These are phyloP conservation scores for Pachysolen tannophilus DNA, from an alignment of 805 yeast genomes.

Conservation along the genomic window DNA sequence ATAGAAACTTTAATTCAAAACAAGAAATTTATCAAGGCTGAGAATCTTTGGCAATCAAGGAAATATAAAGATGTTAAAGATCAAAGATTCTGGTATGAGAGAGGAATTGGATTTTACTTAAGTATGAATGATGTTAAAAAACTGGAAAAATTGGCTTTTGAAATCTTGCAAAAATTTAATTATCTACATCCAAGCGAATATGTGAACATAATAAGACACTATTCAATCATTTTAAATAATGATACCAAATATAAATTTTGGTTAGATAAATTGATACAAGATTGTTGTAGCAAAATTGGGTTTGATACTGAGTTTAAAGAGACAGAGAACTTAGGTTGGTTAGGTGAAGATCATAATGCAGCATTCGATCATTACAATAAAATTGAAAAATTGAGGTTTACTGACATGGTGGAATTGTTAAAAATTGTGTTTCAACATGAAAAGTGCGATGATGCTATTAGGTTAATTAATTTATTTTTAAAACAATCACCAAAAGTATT, in stretches of 20 bases:
- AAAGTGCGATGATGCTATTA: too few relatives aligned
- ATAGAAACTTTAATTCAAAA: conserved; percentile 33
- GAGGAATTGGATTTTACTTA: conserved; percentile 34
- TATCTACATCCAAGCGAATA: conserved; percentile 30
- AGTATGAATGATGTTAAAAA: conserved; percentile 21
- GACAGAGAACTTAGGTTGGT: conserved; percentile 5
- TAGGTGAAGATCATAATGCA: conserved; percentile 2
- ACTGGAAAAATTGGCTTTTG: conserved; percentile 27
- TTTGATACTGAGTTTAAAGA: not conserved
- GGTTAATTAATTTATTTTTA: too few relatives aligned
- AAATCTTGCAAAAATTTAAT: conserved; percentile 20
- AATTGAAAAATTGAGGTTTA: too few relatives aligned
- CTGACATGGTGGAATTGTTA: too few relatives aligned
- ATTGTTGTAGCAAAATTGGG: conserved; percentile 1
- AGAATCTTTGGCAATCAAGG: conserved; percentile 26
- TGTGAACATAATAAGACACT: conserved; percentile 21
- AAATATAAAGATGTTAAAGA: conserved; percentile 24
- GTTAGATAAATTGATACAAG: not conserved
- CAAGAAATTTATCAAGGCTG: conserved; percentile 27
- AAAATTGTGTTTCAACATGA: too few relatives aligned
- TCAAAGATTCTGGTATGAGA: conserved; percentile 46
- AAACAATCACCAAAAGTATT: too few relatives aligned
- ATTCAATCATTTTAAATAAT: too few relatives aligned
- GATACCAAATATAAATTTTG: too few relatives aligned
- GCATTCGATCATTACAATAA: conserved; percentile 4